Percentiles rank a stretch among this genome's conserved stretches.
Evolutionary conservation across 2,329 filamentous ascomycete species (phyloP).

Genomic region (Fragosphaeria purpurea): DNA sequence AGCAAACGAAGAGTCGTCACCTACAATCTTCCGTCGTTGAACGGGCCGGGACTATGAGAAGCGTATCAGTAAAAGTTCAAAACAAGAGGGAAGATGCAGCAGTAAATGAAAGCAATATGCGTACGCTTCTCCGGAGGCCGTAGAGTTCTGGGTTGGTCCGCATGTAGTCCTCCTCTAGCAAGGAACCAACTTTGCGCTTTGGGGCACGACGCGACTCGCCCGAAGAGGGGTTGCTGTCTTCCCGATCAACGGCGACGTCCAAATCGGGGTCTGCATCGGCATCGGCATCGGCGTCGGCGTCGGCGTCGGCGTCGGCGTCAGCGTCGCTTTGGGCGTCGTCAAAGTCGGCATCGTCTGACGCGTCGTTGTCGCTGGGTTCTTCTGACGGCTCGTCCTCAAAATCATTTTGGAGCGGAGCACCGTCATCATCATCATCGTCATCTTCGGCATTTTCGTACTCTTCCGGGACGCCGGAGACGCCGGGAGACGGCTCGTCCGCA

Average conservation of each 20-base stretch:
- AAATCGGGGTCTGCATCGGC: constrained; percentile 46
- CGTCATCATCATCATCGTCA: constrained; percentile 44
- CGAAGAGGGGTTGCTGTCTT: constrained; percentile 55
- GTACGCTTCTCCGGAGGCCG: constrained; percentile 83
- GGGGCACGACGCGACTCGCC: constrained; percentile 56
- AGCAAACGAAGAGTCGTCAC: constrained; percentile 15
- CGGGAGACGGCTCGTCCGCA: constrained; percentile 32
- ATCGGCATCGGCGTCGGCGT: constrained; percentile 75
- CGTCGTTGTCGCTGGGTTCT: constrained; percentile 42
- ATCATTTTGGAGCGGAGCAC: constrained; percentile 21
- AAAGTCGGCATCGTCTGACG: constrained; percentile 63
- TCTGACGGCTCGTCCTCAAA: constrained; percentile 33
- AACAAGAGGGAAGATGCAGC: constrained; percentile 1
- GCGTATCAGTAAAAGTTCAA: constrained; percentile 21
- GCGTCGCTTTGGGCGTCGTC: constrained; percentile 29
- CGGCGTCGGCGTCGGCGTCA: constrained; percentile 54
- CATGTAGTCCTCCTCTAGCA: constrained; percentile 74
- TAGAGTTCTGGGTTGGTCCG: constrained; percentile 89
- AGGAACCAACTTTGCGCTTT: constrained; percentile 58
- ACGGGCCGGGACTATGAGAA: constrained; percentile 41
- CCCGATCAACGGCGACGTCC: constrained; percentile 51
- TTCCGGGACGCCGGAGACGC: not conserved
- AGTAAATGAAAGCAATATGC: constrained; percentile 20
- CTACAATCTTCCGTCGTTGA: constrained; percentile 48
- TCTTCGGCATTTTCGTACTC: constrained; percentile 48